Evolutionary conservation across 2,329 filamentous ascomycete genomes (phyloP).

Genomic region (Paracamarosporium sp.): DNA sequence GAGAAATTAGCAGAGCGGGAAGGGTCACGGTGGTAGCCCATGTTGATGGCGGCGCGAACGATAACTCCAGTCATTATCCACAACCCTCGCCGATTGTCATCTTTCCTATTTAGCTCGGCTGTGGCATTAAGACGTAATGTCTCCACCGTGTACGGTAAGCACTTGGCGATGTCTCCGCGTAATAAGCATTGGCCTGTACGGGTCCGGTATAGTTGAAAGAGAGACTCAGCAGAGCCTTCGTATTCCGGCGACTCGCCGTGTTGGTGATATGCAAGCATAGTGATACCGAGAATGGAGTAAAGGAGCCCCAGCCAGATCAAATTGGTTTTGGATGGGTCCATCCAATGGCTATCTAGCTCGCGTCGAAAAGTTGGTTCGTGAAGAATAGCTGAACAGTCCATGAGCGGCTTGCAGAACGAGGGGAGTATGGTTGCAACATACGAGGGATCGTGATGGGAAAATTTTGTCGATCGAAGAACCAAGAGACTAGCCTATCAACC

Average conservation of each 20-base stretch:
- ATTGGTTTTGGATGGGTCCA: background rate
- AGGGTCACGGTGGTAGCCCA: slow-evolving; percentile 2
- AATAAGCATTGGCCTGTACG: slow-evolving; percentile 1
- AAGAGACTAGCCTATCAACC: background rate
- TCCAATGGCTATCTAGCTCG: background rate
- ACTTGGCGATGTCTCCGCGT: background rate
- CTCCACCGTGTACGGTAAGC: background rate
- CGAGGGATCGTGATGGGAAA: background rate
- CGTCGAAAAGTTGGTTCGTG: background rate
- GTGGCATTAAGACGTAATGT: background rate
- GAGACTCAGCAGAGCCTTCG: background rate
- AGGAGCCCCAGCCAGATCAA: background rate
- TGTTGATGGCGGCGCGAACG: background rate
- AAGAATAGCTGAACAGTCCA: background rate
- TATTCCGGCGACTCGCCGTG: background rate
- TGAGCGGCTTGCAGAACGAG: background rate
- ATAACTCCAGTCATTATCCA: background rate
- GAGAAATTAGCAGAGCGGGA: background rate
- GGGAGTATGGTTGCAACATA: background rate
- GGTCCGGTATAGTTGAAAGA: background rate
- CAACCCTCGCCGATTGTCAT: background rate
- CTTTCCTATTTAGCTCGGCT: background rate
- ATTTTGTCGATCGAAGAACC: background rate
- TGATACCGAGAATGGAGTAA: background rate
- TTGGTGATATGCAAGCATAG: background rate